Evolutionary conservation across 257 asterid species (phyloP).

Genomic region (Solanum rostratum): DNA sequence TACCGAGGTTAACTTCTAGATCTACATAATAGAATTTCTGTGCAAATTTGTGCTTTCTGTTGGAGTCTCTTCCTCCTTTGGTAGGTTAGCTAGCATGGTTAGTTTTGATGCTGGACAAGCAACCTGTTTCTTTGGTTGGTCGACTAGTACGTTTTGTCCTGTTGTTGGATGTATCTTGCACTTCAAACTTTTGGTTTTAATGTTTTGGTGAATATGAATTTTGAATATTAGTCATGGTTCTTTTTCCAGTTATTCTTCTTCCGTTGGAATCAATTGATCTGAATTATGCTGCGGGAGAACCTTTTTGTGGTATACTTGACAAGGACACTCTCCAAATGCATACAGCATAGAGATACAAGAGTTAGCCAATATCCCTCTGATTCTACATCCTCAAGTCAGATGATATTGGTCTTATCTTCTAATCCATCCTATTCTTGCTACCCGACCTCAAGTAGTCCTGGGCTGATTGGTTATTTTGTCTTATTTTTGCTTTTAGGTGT

Average conservation of each 20-base stretch:
- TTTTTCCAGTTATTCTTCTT: background rate
- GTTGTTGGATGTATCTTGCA: background rate
- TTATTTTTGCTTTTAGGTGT: background rate
- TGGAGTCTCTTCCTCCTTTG: background rate
- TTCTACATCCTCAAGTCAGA: background rate
- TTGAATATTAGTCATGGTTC: background rate
- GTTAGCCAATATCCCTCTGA: background rate
- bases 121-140: background rate
- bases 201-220: background rate
- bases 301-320: background rate
- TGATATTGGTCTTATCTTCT: background rate
- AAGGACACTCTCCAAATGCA: background rate
- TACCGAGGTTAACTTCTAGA: slow-evolving; percentile 56
- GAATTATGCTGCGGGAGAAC: background rate
- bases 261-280: background rate
- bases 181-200: background rate
- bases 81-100: background rate
- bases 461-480: background rate
- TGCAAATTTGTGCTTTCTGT: background rate
- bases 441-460: background rate
- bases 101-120: background rate
- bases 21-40: background rate
- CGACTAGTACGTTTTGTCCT: background rate
- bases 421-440: background rate
- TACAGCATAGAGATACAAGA: background rate